Evolutionary conservation across 2,329 filamentous ascomycete genomes (phyloP), one percentile per base, ranked within the genome.

Genomic region (Ceratocystis albifundus): DNA sequence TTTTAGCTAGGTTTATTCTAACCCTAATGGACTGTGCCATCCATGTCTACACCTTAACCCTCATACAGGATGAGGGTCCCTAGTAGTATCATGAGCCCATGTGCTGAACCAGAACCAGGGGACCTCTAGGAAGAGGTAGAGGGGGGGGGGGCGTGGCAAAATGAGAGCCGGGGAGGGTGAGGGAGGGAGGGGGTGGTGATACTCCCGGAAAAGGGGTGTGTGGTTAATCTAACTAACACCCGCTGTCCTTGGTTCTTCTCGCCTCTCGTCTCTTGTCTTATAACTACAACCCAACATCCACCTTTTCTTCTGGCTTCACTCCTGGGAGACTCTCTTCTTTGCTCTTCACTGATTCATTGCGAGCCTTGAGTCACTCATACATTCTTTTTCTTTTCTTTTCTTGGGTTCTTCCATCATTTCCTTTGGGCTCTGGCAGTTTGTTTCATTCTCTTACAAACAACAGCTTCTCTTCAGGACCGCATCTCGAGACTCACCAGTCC

Each of bases 361-460:
- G 10, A 41, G 20, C 20, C 50, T 57, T 44, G 32, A 57, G 50
- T 50, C 36, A 55, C n/a, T 57, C 44, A 48, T 25, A 17, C 63
- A 44, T 65, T 57, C 50, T 53, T 17, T 53, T 53, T 32, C n/a
- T n/a, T n/a, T n/a, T n/a, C n/a, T n/a, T n/a, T n/a, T n/a, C n/a
- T n/a, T n/a, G n/a, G 6, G 25, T 48, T 59, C 28, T 67, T 67
- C 57, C 46, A 61, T 44, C 28, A 62, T 61, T 8, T 32, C 50
- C 48, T 57, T 61, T 57, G 28, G 32, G 3, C 48, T 22, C 25
- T 15, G 7, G 36, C 22, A 57, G 28, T 20, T 62, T 55, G 41
- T 59, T n/a, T 55, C 57, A 28, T 66, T 53, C 20, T 66, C 32
- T 32, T 12, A 48, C 64, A 50, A 53, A 46, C 45, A 4, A 46